A percentile compares a stretch with the other conserved stretches of the same genome.
Evolutionary conservation across 331 rosid species (phyloP).

Genomic region (Quercus lobata): DNA sequence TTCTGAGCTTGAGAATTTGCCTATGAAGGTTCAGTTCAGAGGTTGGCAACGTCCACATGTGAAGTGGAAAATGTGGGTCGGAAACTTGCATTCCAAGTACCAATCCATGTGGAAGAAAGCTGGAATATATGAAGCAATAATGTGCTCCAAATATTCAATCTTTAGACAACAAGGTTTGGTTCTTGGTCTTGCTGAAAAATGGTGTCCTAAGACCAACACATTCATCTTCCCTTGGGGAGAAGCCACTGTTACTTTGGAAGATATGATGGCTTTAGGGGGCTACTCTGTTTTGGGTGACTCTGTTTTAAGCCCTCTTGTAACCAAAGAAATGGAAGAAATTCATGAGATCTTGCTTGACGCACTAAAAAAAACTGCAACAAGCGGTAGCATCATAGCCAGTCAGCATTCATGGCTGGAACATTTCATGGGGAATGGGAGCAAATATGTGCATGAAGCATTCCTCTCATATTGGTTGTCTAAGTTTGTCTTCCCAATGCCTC

Average conservation of each 20-base stretch:
- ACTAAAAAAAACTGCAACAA: too few relatives aligned
- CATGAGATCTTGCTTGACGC: too few relatives aligned
- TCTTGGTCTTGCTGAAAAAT: too few relatives aligned
- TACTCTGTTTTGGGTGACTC: too few relatives aligned
- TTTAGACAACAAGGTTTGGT: too few relatives aligned
- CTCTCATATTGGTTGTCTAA: slow-evolving; percentile 28
- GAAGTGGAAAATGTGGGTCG: slow-evolving; percentile 40
- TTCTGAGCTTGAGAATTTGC: slow-evolving; percentile 3
- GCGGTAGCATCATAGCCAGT: not conserved
- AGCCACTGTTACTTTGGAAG: too few relatives aligned
- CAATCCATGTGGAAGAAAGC: slow-evolving; percentile 30
- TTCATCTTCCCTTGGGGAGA: too few relatives aligned
- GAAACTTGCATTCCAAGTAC: slow-evolving; percentile 8
- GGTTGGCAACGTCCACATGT: slow-evolving; percentile 15
- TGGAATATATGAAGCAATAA: slow-evolving; percentile 11
- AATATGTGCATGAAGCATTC: slow-evolving; percentile 34
- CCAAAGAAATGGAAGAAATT: too few relatives aligned
- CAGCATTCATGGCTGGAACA: slow-evolving; percentile 15
- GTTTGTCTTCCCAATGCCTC: slow-evolving; percentile 20
- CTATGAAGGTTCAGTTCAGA: not conserved
- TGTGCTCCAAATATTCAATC: too few relatives aligned
- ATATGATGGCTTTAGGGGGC: too few relatives aligned
- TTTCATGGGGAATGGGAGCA: slow-evolving; percentile 10
- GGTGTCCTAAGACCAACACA: too few relatives aligned
- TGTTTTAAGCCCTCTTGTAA: too few relatives aligned